phyloP scores from a whole-genome alignment of 306 rosid species.

The Fragaria iinumae region DNA sequence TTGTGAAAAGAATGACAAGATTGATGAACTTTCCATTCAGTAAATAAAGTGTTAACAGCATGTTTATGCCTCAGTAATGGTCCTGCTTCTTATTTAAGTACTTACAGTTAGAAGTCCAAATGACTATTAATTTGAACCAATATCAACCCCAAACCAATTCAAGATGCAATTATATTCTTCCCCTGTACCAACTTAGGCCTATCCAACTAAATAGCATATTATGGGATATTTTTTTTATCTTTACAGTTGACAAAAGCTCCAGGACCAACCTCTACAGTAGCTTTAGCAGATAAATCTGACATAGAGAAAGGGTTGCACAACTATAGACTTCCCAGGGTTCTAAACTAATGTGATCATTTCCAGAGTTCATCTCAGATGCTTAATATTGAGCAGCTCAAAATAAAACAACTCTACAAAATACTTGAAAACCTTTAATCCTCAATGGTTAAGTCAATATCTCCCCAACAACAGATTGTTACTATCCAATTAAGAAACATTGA shows the following conservation, averaged over 20 bases:
- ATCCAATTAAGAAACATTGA: background rate
- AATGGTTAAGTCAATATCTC: background rate
- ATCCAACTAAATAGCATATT: background rate
- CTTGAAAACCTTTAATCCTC: background rate
- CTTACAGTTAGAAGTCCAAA: slow-evolving; percentile 1
- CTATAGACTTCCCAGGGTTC: background rate
- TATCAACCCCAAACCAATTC: background rate
- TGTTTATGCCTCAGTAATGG: background rate
- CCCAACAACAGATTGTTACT: background rate
- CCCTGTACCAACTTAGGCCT: background rate
- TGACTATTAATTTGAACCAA: background rate
- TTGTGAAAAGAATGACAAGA: background rate
- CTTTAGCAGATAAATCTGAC: slow-evolving; percentile 2
- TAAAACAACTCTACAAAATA: background rate
- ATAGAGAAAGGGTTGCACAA: background rate
- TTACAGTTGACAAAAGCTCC: background rate
- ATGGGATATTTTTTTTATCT: too few species aligned
- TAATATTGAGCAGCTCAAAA: background rate
- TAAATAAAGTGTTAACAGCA: background rate
- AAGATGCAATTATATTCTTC: slow-evolving; percentile 2
- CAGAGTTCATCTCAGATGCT: background rate
- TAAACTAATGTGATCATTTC: background rate
- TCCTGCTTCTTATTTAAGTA: background rate
- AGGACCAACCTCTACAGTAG: background rate
- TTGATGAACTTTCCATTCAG: background rate